Evolutionary conservation across 331 rosid genomes (phyloP).

Genomic region (Rosa hybrid): DNA sequence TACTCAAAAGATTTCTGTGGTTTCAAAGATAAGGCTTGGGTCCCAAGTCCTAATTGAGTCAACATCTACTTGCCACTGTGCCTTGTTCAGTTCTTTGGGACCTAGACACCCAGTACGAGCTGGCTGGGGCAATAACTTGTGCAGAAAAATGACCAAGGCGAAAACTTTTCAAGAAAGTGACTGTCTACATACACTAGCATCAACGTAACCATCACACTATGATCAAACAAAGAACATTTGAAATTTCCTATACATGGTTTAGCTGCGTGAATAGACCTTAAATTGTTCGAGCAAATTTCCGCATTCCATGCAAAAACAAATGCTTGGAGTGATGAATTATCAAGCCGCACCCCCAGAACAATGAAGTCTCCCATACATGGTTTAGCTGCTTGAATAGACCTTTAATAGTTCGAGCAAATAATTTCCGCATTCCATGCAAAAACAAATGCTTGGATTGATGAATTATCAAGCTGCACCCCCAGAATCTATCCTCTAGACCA

Average conservation of each 20-base stretch:
- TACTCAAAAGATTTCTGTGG: constrained; percentile 23
- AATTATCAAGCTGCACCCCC: background rate
- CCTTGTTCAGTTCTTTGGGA: background rate
- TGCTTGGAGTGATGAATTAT: background rate
- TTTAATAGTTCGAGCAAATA: background rate
- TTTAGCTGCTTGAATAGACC: background rate
- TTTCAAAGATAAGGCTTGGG: constrained; percentile 57
- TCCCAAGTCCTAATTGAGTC: constrained; percentile 14
- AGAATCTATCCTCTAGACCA: background rate
- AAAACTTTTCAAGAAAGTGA: background rate
- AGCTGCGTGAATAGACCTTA: background rate
- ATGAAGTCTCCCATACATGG: too few species aligned
- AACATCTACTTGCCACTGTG: background rate
- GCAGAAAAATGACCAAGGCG: background rate
- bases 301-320: background rate
- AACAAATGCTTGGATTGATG: background rate
- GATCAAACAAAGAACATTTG: background rate
- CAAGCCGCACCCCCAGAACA: background rate
- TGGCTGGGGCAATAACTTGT: background rate
- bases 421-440: background rate
- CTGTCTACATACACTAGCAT: background rate
- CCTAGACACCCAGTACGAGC: background rate
- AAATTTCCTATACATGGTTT: background rate
- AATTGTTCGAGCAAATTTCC: background rate
- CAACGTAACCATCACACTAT: background rate